Evolutionary conservation across 2,329 filamentous ascomycete species (phyloP), one percentile per base, ranked within the genome.

Genomic region (Pseudogymnoascus sp.): DNA sequence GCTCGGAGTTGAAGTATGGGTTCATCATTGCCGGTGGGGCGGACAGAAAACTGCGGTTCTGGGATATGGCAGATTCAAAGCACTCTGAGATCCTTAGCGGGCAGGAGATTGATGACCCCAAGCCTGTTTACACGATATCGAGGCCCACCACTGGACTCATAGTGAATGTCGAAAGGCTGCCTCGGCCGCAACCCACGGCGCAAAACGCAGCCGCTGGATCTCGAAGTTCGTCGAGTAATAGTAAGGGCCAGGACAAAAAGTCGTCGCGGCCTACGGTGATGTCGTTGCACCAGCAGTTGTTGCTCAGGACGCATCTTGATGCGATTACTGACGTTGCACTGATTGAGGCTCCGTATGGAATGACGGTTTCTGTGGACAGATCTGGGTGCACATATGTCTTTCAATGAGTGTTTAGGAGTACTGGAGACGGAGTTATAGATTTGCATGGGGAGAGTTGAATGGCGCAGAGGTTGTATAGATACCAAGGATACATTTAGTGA

Each of bases 11-110:
- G 3, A 88, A 89, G 63, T 87, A 91, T 69, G 88, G 90, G 0
- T 97, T 95, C 73, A 84, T 97, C 56, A 78, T 99, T 38, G 95
- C 91, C 0, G 93, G 88, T 16, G 93, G 93, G 0, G 90, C 90
- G 9, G 95, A 97, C 75, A 91, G 89, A 76, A 95, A 90, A 75
- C 84, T 99, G 16, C 86, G 95, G 8, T 97, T 96, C 76, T 99
- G 95, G 95, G 93, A 99, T 72, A 81, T 95, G 12, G 81, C 85
- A 8, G 87, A 87, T 8, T 82, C 91, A 8, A 91, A 96, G 71
- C 84, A 86, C 64, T 96, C 91, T 42, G 81, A 83, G 63, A 83
- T 97, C 12, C 88, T 96, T 67, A 96, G 90, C 72, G 93, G 93
- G 0, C 79, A 92, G 9, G 84, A 85, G 63, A 76, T 79, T 1